Evolutionary conservation across 2,329 filamentous ascomycete species (phyloP).

Genomic region (Diaporthe citrichinensis): DNA sequence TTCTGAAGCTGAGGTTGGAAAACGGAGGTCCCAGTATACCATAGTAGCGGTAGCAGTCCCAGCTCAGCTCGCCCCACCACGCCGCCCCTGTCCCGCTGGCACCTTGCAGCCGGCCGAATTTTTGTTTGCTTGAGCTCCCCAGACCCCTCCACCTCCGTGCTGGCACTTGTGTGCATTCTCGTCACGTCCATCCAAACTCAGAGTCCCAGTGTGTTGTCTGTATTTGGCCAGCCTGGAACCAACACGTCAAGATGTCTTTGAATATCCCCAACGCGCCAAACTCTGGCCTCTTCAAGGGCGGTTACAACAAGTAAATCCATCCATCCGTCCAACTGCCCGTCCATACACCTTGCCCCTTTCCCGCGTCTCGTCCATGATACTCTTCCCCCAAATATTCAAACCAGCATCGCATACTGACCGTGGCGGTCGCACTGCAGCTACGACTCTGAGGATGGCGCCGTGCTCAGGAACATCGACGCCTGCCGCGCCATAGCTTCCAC

Average conservation of each 20-base stretch:
- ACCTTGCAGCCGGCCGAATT: constrained; percentile 31
- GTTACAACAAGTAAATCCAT: constrained; percentile 88
- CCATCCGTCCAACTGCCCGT: background rate
- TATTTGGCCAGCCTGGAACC: constrained; percentile 21
- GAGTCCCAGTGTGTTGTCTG: constrained; percentile 20
- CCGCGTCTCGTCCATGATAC: constrained; percentile 38
- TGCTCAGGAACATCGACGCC: constrained; percentile 98
- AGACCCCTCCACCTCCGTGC: constrained; percentile 23
- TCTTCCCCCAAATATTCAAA: background rate
- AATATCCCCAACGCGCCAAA: constrained; percentile 96
- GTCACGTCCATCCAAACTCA: constrained; percentile 23
- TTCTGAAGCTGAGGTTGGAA: background rate
- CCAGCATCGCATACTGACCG: constrained; percentile 36
- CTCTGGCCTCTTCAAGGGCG: constrained; percentile 92
- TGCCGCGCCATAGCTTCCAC: constrained; percentile 96
- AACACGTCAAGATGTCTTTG: constrained; percentile 81
- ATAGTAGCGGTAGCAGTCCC: background rate
- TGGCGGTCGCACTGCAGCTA: constrained; percentile 74
- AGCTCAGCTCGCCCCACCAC: constrained; percentile 26
- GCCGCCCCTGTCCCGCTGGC: constrained; percentile 14
- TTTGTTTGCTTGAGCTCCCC: constrained; percentile 31
- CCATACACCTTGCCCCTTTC: constrained; percentile 37
- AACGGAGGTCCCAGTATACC: constrained; percentile 10
- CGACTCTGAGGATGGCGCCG: constrained; percentile 98
- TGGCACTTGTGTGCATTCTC: constrained; percentile 24